Evolutionary conservation across 768 basidiomycete species (phyloP), one percentile per base, ranked within the genome.

Genomic region (Phanerodontia chrysosporium): DNA sequence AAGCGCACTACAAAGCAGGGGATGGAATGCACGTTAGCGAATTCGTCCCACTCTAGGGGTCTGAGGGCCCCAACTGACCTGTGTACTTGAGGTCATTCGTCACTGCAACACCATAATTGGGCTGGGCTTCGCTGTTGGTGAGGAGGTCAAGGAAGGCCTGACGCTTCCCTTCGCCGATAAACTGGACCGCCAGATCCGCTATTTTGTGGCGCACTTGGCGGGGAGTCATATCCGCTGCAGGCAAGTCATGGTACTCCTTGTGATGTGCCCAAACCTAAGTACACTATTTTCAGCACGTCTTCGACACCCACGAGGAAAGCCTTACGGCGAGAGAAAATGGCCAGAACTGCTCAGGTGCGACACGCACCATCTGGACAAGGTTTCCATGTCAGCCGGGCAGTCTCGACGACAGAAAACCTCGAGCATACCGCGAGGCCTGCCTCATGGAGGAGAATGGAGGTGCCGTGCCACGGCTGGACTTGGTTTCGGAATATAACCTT

Each of bases 71-170:
- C 29, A 10, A 76, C 89, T 55, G 66, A 95, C 94, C 81, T n/a
- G 83, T 87, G 69, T 94, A 92, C 74, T 96, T 97, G 62, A 97
- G 76, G 62, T 91, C 90, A 61, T 92, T 85, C 0, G 91, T 92
- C 24, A 92, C 87, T 1, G 77, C 85, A n/a, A 82, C 82, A 0
- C 93, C 93, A 12, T 90, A 90, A 65, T 97, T 95, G 1, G 85
- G 83, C 4, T 76, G 73, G 16, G 77, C 70, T 68, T 88, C 39
- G 39, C 39, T 88, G 22, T 86, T 74, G 30, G 74, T 77, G 29
- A 95, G 72, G 48, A 86, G 80, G 16, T 87, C 85, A 58, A 76
- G 80, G 68, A 95, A 80, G 25, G 77, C 74, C 4, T 58, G 36
- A 1, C 74, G 77, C 46, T 81, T 77, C 27, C 75, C 70, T 3